Percentiles rank a stretch among this genome's conserved stretches.
These are phyloP conservation scores for Xylona heveae DNA, from an alignment of 495 filamentous ascomycete species.

Conservation along the genomic window DNA sequence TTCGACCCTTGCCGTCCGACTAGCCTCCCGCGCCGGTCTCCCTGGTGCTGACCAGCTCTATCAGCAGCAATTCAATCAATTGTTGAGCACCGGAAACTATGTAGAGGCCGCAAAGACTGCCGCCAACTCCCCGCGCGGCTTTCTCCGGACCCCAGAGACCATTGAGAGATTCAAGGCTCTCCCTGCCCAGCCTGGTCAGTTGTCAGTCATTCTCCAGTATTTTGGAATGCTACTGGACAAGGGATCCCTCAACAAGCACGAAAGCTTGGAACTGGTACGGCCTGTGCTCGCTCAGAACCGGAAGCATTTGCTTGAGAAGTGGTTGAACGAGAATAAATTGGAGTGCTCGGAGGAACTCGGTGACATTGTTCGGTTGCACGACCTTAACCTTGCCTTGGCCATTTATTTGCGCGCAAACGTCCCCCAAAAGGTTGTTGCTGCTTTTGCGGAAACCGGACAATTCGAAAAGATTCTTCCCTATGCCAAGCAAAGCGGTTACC, in stretches of 20 bases:
- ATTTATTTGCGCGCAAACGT: constrained; percentile 80
- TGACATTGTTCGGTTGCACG: constrained; percentile 78
- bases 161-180: constrained; percentile 87
- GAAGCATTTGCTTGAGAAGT: constrained; percentile 93
- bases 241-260: constrained; percentile 73
- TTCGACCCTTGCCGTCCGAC: constrained; percentile 74
- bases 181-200: constrained; percentile 48
- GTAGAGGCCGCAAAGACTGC: constrained; percentile 82
- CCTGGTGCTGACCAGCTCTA: constrained; percentile 92
- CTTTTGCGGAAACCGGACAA: constrained; percentile 84
- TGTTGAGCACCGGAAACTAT: constrained; percentile 56
- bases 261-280: constrained; percentile 81
- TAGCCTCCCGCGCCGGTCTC: constrained; percentile 82
- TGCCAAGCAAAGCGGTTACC: constrained; percentile 59
- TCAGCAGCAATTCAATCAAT: constrained; percentile 72
- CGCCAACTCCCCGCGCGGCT: constrained; percentile 88
- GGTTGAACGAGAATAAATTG: constrained; percentile 87
- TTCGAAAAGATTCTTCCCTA: constrained; percentile 93
- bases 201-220: constrained; percentile 90
- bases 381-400: constrained; percentile 59
- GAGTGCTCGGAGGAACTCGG: constrained; percentile 90
- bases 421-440: constrained; percentile 80
- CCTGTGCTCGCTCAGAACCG: constrained; percentile 83
- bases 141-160: constrained; percentile 79
- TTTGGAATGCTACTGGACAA: constrained; percentile 96